Percentiles rank a stretch among this genome's conserved stretches.
These are phyloP conservation scores for Ostreobium quekettii DNA, from an alignment of 139 green algal genomes.

Conservation along the genomic window DNA sequence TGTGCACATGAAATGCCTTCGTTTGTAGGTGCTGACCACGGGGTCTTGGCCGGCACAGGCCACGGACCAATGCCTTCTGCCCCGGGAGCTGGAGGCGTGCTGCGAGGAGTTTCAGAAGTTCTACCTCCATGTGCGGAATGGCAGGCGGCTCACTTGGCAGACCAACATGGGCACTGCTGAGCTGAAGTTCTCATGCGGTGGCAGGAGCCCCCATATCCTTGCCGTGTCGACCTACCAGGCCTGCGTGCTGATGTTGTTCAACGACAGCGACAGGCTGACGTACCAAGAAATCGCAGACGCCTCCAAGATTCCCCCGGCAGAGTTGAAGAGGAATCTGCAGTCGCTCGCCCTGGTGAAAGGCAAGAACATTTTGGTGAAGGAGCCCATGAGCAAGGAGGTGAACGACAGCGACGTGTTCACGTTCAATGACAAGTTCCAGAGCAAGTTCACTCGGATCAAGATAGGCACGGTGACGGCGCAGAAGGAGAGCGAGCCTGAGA, in stretches of 20 bases:
- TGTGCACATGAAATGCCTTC: no score
- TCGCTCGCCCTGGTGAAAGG: conserved; percentile 81
- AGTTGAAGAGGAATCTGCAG: conserved; percentile 85
- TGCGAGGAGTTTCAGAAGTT: conserved; percentile 72
- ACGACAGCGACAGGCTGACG: conserved; percentile 53
- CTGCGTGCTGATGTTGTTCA: conserved; percentile 93
- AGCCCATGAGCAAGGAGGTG: conserved; percentile 74
- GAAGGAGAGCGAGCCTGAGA: conserved; percentile 50
- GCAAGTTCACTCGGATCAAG: conserved; percentile 79
- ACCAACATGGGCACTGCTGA: conserved; percentile 91
- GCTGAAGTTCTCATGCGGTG: conserved; percentile 42
- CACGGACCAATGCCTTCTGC: conserved; percentile 66
- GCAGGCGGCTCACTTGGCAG: conserved; percentile 92
- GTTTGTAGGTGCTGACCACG: conserved; percentile 93
- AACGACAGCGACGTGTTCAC: conserved; percentile 70
- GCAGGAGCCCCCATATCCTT: conserved; percentile 14
- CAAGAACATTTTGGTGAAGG: conserved; percentile 45
- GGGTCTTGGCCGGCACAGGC: conserved; percentile 83
- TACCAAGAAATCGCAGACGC: conserved; percentile 57
- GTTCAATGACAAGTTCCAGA: conserved; percentile 80
- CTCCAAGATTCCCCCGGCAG: conserved; percentile 69
- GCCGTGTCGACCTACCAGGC: conserved; percentile 83
- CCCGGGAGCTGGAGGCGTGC: conserved; percentile 63
- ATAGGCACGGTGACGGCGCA: conserved; percentile 51
- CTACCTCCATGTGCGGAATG: conserved; percentile 69